Conservation (phyloP, 2,329 filamentous ascomycete species). For the Metarhizium album region DNA sequence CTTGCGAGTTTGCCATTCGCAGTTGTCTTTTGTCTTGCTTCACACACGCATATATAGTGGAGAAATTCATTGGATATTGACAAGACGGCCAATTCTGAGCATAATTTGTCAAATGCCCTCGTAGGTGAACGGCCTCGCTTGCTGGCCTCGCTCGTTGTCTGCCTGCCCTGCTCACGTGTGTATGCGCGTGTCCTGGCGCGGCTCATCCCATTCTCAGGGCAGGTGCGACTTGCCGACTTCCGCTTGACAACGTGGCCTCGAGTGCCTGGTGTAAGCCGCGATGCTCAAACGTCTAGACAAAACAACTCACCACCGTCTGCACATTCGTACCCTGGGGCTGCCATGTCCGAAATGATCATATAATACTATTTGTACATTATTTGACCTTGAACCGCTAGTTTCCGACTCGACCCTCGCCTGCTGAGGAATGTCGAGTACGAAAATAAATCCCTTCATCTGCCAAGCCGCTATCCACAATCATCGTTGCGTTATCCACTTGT, state of each 20-base stretch:
- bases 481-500: neutral
- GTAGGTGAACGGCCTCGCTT: too few species aligned
- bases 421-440: neutral
- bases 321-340: too few species aligned
- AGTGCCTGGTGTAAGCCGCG: neutral
- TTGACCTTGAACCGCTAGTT: neutral
- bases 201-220: neutral
- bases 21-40: too few species aligned
- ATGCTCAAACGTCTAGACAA: neutral
- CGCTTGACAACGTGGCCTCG: neutral
- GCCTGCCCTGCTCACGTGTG: neutral
- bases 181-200: neutral
- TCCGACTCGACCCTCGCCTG: neutral
- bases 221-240: neutral
- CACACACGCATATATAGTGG: too few species aligned
- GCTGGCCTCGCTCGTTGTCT: too few species aligned
- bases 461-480: neutral
- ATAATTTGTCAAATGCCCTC: too few species aligned
- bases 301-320: neutral
- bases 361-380: neutral
- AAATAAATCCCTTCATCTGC: neutral
- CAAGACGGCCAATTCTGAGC: too few species aligned
- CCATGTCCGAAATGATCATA: too few species aligned
- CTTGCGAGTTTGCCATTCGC: too few species aligned
- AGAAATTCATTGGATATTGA: too few species aligned